phyloP scores from a whole-genome alignment of 164 flowering plant species.

The Annona squamosa region DNA sequence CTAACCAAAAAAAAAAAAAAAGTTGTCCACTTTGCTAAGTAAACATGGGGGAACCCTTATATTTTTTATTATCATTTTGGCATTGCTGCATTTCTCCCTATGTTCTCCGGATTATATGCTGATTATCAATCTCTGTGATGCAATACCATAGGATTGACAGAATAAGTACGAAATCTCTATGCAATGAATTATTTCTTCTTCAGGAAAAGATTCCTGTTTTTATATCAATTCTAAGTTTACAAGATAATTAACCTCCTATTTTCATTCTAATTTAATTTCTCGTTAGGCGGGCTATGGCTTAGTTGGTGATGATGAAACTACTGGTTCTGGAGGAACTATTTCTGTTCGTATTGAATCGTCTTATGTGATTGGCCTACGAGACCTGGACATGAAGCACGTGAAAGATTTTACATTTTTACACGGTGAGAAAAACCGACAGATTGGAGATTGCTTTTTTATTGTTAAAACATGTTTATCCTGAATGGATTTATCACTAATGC shows the following conservation, averaged over 20 bases:
- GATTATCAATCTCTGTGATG: too few relatives aligned
- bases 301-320: slow-evolving; percentile 76
- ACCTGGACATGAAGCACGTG: slow-evolving; percentile 88
- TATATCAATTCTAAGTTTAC: not conserved
- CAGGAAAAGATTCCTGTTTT: not conserved
- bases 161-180: not conserved
- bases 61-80: too few relatives aligned
- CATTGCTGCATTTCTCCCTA: too few relatives aligned
- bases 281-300: slow-evolving; percentile 77
- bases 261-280: not conserved
- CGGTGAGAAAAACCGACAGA: slow-evolving; percentile 41
- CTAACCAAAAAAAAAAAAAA: too few relatives aligned
- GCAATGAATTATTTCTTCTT: not conserved
- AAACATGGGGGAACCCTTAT: too few relatives aligned
- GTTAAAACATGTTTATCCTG: not conserved
- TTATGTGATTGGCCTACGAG: slow-evolving; percentile 65
- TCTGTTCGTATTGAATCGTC: slow-evolving; percentile 82
- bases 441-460: not conserved
- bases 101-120: too few relatives aligned
- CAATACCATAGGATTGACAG: not conserved
- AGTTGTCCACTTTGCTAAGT: too few relatives aligned
- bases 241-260: too few relatives aligned
- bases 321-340: slow-evolving; percentile 51
- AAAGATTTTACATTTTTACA: slow-evolving; percentile 85
- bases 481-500: not conserved